Conservation (phyloP, 2,329 filamentous ascomycete genomes). For the Aureobasidium melanogenum region DNA sequence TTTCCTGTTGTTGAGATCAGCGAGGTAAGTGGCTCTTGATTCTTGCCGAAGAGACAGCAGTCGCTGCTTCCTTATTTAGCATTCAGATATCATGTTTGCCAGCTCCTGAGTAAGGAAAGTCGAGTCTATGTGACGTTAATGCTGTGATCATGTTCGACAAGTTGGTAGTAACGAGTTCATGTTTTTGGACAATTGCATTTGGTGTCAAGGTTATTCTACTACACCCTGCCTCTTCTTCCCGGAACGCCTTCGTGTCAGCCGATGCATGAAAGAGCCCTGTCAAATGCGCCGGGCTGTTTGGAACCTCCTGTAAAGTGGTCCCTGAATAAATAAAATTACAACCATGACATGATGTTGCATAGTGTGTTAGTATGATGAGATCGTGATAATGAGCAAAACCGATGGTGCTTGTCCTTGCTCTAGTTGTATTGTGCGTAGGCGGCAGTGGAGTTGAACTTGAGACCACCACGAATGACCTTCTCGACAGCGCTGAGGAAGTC, state of each 20-base stretch:
- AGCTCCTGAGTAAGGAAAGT: neutral
- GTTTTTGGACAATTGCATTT: neutral
- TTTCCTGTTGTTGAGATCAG: neutral
- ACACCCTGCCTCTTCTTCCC: slow-evolving; percentile 1
- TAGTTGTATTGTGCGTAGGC: slow-evolving; percentile 99
- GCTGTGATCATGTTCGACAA: neutral
- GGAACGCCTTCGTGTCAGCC: slow-evolving; percentile 1
- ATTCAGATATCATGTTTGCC: neutral
- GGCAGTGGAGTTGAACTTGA: slow-evolving; percentile 98
- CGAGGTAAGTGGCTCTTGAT: neutral
- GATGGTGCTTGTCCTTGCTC: neutral
- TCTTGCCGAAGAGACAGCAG: neutral
- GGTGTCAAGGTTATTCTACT: slow-evolving; percentile 6
- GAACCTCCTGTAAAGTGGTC: neutral
- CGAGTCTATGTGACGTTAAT: neutral
- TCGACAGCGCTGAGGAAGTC: slow-evolving; percentile 96
- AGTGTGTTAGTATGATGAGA: neutral
- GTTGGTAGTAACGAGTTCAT: neutral
- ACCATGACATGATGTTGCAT: neutral
- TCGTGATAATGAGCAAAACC: neutral
- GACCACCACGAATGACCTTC: slow-evolving; percentile 98
- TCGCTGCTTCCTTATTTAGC: neutral
- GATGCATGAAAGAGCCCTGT: slow-evolving; percentile 5
- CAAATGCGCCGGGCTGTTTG: slow-evolving; percentile 1
- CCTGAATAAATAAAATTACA: slow-evolving; percentile 9